Evolutionary conservation across 179 eudicot species (phyloP), one percentile per base, ranked within the genome.

Genomic region (Beta corolliflora): DNA sequence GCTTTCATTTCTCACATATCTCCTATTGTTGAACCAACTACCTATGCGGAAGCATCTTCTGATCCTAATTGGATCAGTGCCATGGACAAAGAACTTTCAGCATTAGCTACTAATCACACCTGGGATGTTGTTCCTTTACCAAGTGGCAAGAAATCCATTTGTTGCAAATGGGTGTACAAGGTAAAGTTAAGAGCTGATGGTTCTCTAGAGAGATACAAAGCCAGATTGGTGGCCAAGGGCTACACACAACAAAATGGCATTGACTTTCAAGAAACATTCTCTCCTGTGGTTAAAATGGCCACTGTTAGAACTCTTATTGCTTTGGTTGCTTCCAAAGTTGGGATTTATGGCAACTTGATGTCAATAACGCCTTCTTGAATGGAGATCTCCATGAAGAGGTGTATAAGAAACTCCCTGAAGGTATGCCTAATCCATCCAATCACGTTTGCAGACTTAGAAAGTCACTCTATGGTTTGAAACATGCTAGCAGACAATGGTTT

Each of bases 401-500:
- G 0, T 45, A 71, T n/a, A 71, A 16, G 58, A n/a, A 46, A 6
- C 16, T 18, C 4, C 56, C 73, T 41, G 52, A 1, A 12, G 53
- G 73, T 69, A 0, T 36, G 2, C 53, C 73, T 5, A 45, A 71
- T 21, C 29, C 75, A 45, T 5, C 5, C 18, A 19, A 71, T 29
- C 19, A 46, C 6, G 75, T 48, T 10, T 48, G 29, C 4, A 71
- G 16, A 5, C 46, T 52, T 7, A 21, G 36, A 3, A 77, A 77
- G 73, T 77, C 31, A 8, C 10, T 77, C 7, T 77, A 66, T 66
- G 80, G 63, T 10, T 23, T 66, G 5, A 77, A 67, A 25, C 61
- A 77, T 53, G 73, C 73, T 63, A 45, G 71, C 18, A 12, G 61
- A 16, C 80, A 77, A 18, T 77, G 80, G 61, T 63, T 44, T 25